phyloP scores from a whole-genome alignment of 1,139 yeast genomes.

The Candida frijolesensis region DNA sequence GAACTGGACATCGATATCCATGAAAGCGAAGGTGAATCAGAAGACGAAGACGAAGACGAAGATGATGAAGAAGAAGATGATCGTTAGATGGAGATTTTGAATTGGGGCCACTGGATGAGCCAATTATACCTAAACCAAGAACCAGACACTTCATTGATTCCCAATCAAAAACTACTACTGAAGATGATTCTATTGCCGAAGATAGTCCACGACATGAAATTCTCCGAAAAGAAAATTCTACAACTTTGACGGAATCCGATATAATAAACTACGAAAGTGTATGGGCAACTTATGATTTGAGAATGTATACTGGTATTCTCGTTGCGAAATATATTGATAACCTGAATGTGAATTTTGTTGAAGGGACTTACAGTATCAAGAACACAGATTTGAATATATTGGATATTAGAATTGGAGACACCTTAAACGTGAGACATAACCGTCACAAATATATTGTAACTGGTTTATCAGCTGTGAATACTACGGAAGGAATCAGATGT shows the following conservation, averaged over 20 bases:
- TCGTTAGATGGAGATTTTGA: background rate
- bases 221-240: conserved; percentile 25
- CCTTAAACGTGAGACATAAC: conserved; percentile 21
- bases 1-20: background rate
- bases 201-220: conserved; percentile 11
- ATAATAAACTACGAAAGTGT: conserved; percentile 28
- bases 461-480: conserved; percentile 36
- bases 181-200: conserved; percentile 7
- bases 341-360: conserved; percentile 37
- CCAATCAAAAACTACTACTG: conserved; percentile 9
- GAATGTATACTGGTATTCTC: conserved; percentile 37
- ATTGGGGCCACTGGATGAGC: conserved; percentile 5
- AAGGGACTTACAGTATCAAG: conserved; percentile 31
- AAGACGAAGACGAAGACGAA: conserved; percentile 3
- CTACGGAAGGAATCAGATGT: conserved; percentile 39
- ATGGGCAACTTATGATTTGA: conserved; percentile 41
- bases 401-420: conserved; percentile 42
- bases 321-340: conserved; percentile 19
- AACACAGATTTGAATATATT: conserved; percentile 33
- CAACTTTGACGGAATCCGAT: conserved; percentile 20
- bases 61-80: conserved; percentile 3
- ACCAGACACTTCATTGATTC: conserved; percentile 14
- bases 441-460: conserved; percentile 37
- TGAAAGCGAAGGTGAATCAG: conserved; percentile 1
- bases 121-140: conserved; percentile 12